Evolutionary conservation across 2,329 filamentous ascomycete genomes (phyloP), one percentile per base, ranked within the genome.

Genomic region (Cladosporium austrohemisphaericum): DNA sequence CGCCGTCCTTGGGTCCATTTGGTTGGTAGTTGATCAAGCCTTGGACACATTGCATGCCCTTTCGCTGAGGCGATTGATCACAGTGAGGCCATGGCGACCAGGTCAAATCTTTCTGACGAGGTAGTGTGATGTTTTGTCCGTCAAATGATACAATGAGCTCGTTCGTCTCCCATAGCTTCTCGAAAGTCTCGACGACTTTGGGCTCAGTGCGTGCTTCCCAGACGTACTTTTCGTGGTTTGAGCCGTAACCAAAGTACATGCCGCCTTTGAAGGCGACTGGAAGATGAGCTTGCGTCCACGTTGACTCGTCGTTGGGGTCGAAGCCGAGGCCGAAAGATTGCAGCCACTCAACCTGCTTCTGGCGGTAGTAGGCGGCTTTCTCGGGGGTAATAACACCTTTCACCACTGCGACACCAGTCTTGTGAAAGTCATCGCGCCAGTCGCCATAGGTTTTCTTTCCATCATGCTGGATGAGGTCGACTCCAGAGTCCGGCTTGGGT

Each of bases 1-100:
- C 73, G 13, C 74, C 74, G 47, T 77, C 74, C 2, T 74, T 63
- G 1, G 66, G 66, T 1, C 74, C 73, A 32, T 71, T 71, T 1
- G 71, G 72, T 6, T 67, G 63, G 9, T 67, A 68, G 57, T 75
- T 76, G 1, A 75, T 53, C 4, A 76, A 57, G 0, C 74, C 73
- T 26, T 76, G 72, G 0, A 75, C 61, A 36, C 64, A 68, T 36
- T 64, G 60, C 67, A 64, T 67, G 49, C 69, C 72, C 52, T 71
- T 71, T 2, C 67, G 61, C 4, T 66, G 52, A 0, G 66, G 71
- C 23, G 64, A 67, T 53, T 75, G 70, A 55, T 75, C 73, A 35
- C 67, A 65, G 49, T 75, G 72, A 5, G 71, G 72, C 72, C 72
- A 76, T 2, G 71, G 69, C 18, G 55, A 63, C 64, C 63, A 71